Evolutionary conservation across 176 grass and related monocot species (phyloP), one percentile per base, ranked within the genome.

Genomic region (Tillandsia fasciculata): DNA sequence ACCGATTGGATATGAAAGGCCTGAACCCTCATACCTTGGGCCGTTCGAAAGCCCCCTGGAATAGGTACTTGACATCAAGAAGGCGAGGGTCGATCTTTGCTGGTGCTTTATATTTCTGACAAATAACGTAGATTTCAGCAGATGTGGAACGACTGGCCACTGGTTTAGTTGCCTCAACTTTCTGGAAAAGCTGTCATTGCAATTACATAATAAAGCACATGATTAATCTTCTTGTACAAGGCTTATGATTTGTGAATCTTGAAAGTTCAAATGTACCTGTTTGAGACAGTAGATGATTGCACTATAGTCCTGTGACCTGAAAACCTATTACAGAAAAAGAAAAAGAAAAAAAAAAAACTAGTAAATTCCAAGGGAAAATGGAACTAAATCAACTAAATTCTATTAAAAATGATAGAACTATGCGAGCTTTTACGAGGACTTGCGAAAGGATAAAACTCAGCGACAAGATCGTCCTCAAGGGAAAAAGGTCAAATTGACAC

Each of bases 281-380:
- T 93, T 99, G 65, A 99, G 87, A 65, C 94, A 99, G 82, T 83
- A 93, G 75, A 93, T 85, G 52, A 99, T 83, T 22, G 89, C 87
- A 0, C 80, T 90, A 74, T 99, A 99, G 77, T 99, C 94, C 54
- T 99, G 94, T 3, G 94, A 99, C 75, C 94, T 90, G 74, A 99
- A 99, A 66, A 91, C 92, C 91, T 96, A 84, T 56, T 14, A 79
- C 50, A 11, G 76, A 79, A 49, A 50, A 69, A 20, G 0, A 20
- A 79, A 49, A 50, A 69, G 76, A 74, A 50, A 12, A 63, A 50
- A 12, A 63, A 81, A 1, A 27, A 22, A 3, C 15, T 8, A 61
- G 8, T 61, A 20, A 61, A 59, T 18, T 17, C 20, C 3, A n/a
- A 56, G 13, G 7, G 15, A 54, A n/a, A 56, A 56, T 17, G 17